Evolutionary conservation across 2,329 filamentous ascomycete genomes (phyloP), one percentile per base, ranked within the genome.

Genomic region (Colletotrichum liriopes): DNA sequence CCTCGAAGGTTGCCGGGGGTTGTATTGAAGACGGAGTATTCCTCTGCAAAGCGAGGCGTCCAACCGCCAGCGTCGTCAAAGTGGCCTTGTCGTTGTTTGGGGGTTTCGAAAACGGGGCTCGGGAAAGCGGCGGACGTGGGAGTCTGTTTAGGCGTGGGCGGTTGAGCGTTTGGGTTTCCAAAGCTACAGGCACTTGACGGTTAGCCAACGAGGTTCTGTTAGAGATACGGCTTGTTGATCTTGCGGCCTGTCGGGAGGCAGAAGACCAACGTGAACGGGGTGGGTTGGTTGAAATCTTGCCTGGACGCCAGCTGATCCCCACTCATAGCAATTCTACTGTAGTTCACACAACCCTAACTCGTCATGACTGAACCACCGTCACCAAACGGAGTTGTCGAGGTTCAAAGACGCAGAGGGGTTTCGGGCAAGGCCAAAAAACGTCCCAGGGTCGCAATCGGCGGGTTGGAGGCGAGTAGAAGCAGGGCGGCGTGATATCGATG

Each of bases 21-120:
- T n/a, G 86, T 83, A 81, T 90, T 90, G 83, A 92, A 91, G 77
- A 91, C 89, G 74, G 89, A 90, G 77, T 90, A 91, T 75, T 91
- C 89, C 78, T 91, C 89, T 74, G 89, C 89, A 82, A 91, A 92
- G 70, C 85, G 86, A 79, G 90, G 89, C 55, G 89, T 91, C 86
- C 87, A 89, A 75, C 85, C 85, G 75, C 84, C 83, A 64, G 85
- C 79, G 73, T 88, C 85, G 80, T 87, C 81, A 75, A 87, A 85
- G 68, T 82, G 84, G 72, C 82, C 82, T 74, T 84, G 84, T 75
- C 81, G 84, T 67, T 82, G 81, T 79, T 85, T 87, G 55, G 89
- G 89, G 14, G 89, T 91, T 76, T 90, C 85, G 80, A 90, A 89
- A 72, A 86, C 80, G 65, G 88, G 85, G 77, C 85, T 90, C 72